Conservation (phyloP, 2,329 filamentous ascomycete species). For the Alternaria consortialis region DNA sequence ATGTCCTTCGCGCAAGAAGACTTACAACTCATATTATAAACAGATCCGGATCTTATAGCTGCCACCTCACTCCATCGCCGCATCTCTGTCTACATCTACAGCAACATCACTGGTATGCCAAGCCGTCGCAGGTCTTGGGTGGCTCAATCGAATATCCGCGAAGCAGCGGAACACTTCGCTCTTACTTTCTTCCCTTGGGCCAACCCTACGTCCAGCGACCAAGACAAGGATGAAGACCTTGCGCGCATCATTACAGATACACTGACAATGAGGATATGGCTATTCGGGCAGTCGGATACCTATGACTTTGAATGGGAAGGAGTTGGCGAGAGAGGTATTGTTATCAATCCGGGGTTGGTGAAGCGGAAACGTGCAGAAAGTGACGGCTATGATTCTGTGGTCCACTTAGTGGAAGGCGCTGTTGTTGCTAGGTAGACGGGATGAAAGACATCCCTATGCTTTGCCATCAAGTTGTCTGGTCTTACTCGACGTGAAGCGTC, state of each 20-base stretch:
- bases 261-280: slow-evolving; percentile 40
- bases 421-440: slow-evolving; percentile 13
- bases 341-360: slow-evolving; percentile 35
- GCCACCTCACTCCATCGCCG: slow-evolving; percentile 40
- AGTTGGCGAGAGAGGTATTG: slow-evolving; percentile 30
- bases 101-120: slow-evolving; percentile 8
- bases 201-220: slow-evolving; percentile 36
- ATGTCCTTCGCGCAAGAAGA: neutral
- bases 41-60: slow-evolving; percentile 18
- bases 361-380: slow-evolving; percentile 16
- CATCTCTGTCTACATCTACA: slow-evolving; percentile 39
- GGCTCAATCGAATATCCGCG: slow-evolving; percentile 34
- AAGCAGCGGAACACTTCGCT: slow-evolving; percentile 48
- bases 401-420: slow-evolving; percentile 17
- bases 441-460: neutral
- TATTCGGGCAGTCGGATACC: slow-evolving; percentile 36
- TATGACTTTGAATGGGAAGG: slow-evolving; percentile 43
- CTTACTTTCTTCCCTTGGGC: slow-evolving; percentile 50
- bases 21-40: neutral
- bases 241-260: slow-evolving; percentile 35
- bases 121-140: slow-evolving; percentile 9
- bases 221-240: slow-evolving; percentile 42
- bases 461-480: neutral
- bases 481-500: neutral
- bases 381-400: slow-evolving; percentile 1